Conservation (phyloP, 805 yeast genomes). For the Saccharomycopsis fibuligera region DNA sequence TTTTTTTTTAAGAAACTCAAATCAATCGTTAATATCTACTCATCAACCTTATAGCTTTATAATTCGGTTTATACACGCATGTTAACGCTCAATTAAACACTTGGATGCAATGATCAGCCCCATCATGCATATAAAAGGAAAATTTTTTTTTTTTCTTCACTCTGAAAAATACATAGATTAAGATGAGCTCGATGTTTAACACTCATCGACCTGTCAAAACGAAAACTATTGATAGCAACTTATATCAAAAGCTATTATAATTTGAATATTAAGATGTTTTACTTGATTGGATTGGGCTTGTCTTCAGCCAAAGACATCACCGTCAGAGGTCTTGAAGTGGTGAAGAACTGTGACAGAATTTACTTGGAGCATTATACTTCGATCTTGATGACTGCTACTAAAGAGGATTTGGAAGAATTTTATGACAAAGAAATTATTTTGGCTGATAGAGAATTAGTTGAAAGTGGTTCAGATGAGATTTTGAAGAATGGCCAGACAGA, state of each 20-base stretch:
- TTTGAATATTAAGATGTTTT: conserved; percentile 58
- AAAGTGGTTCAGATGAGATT: conserved; percentile 78
- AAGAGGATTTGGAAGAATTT: conserved; percentile 65
- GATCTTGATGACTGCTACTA: conserved; percentile 87
- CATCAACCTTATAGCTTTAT: not conserved
- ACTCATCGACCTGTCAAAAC: no score
- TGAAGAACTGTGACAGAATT: conserved; percentile 80
- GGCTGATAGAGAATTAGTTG: conserved; percentile 95
- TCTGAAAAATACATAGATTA: no score
- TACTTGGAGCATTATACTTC: conserved; percentile 94
- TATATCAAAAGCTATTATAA: not conserved
- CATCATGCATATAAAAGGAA: no score
- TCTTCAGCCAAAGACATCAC: conserved; percentile 88
- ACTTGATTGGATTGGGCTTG: conserved; percentile 85
- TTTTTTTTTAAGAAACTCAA: no score
- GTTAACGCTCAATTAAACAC: not conserved
- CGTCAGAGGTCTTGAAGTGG: conserved; percentile 85
- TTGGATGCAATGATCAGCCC: not conserved
- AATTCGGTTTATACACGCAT: not conserved
- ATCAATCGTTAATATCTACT: no score
- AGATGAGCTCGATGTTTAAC: no score
- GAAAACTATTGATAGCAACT: no score
- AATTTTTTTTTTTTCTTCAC: no score
- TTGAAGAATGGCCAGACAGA: conserved; percentile 68
- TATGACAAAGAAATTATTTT: conserved; percentile 80